Evolutionary conservation across 257 asterid species (phyloP).

Genomic region (Euphrasia confusa): DNA sequence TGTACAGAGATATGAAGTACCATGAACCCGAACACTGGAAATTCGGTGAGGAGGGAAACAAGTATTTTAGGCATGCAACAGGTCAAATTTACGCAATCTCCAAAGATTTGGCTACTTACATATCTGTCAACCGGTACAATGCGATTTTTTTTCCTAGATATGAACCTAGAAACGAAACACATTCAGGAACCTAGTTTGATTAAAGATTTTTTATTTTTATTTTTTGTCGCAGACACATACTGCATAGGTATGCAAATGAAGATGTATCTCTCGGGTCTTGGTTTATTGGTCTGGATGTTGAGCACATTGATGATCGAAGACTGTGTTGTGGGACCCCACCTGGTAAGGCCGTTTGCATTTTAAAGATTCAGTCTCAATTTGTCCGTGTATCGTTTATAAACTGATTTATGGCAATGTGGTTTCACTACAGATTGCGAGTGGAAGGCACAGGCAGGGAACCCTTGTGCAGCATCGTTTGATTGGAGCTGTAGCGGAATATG

Average conservation of each 20-base stretch:
- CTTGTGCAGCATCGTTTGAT: slow-evolving; percentile 92
- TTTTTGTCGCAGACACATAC: slow-evolving; percentile 45
- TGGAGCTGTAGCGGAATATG: slow-evolving; percentile 99
- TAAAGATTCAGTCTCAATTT: too few relatives aligned
- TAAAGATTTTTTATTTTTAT: too few relatives aligned
- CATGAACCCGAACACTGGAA: slow-evolving; percentile 97
- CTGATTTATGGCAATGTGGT: too few relatives aligned
- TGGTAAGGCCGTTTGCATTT: slow-evolving; percentile 38
- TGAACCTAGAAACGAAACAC: neutral
- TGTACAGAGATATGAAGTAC: slow-evolving; percentile 78
- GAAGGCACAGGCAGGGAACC: slow-evolving; percentile 98
- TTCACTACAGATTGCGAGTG: slow-evolving; percentile 73
- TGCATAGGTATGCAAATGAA: slow-evolving; percentile 84
- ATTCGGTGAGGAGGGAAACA: slow-evolving; percentile 88
- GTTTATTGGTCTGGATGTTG: slow-evolving; percentile 91
- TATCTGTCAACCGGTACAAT: slow-evolving; percentile 64
- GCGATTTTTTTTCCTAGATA: neutral
- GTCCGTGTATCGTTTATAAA: too few relatives aligned
- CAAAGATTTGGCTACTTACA: slow-evolving; percentile 76
- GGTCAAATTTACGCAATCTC: slow-evolving; percentile 92
- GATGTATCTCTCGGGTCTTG: slow-evolving; percentile 89
- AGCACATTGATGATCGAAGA: slow-evolving; percentile 87
- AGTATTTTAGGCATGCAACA: slow-evolving; percentile 90
- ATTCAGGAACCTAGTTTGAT: too few relatives aligned
- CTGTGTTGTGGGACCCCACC: slow-evolving; percentile 97